Percentiles rank a stretch among this genome's conserved stretches.
phyloP scores from a whole-genome alignment of 2,329 filamentous ascomycete genomes.

The Thielaviopsis musarum region DNA sequence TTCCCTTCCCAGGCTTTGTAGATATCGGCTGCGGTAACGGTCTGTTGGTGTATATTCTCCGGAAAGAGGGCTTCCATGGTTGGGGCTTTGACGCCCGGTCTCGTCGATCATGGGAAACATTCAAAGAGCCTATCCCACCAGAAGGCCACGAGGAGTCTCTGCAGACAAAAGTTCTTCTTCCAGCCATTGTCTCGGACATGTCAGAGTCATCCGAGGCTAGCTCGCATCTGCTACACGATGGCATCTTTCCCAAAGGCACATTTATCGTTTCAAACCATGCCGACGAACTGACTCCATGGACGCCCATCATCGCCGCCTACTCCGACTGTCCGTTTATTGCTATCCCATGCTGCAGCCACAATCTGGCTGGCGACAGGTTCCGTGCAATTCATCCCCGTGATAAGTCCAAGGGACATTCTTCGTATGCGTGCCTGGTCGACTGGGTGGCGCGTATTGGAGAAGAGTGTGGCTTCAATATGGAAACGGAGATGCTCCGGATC shows the following conservation, averaged over 20 bases:
- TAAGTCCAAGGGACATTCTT: conserved; percentile 31
- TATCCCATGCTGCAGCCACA: conserved; percentile 90
- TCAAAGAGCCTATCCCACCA: conserved; percentile 24
- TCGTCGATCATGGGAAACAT: conserved; percentile 71
- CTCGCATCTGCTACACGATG: conserved; percentile 29
- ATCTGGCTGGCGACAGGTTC: conserved; percentile 58
- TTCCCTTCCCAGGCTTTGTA: conserved; percentile 68
- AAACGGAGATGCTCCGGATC: conserved; percentile 77
- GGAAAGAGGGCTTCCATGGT: conserved; percentile 63
- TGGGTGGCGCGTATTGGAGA: conserved; percentile 57
- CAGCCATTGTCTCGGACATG: conserved; percentile 22
- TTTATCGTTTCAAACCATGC: conserved; percentile 97
- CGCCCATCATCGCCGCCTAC: conserved; percentile 65
- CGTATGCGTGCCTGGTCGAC: conserved; percentile 67
- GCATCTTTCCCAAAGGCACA: conserved; percentile 53
- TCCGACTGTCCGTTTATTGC: conserved; percentile 71
- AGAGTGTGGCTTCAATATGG: conserved; percentile 57
- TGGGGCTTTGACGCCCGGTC: conserved; percentile 85
- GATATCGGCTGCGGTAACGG: conserved; percentile 96
- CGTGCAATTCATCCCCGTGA: conserved; percentile 44
- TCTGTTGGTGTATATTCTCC: conserved; percentile 67
- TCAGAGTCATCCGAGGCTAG: conserved; percentile 11
- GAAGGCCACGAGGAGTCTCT: conserved; percentile 18
- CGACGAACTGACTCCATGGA: conserved; percentile 93
- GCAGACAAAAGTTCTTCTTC: conserved; percentile 32